Conservation (phyloP, 2,329 filamentous ascomycete species). For the Beauveria australis region DNA sequence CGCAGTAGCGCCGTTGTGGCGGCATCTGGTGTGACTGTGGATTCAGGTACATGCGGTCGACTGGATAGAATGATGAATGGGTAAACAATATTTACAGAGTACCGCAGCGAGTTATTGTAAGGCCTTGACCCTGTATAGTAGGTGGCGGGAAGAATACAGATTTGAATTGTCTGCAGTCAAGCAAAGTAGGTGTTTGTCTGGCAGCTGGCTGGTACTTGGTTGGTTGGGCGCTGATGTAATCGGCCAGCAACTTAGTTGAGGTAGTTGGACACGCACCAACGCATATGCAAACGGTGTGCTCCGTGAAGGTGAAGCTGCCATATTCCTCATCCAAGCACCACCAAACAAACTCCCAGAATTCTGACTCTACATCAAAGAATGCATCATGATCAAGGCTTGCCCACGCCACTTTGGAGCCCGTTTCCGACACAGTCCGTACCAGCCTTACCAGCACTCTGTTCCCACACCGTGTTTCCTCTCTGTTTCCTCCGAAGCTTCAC, state of each 20-base stretch:
- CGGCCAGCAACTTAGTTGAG: neutral
- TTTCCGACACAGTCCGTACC: neutral
- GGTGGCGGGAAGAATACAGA: no score
- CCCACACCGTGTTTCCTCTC: neutral
- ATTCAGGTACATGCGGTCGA: neutral
- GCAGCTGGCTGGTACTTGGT: neutral
- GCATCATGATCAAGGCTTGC: neutral
- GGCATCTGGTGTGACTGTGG: neutral
- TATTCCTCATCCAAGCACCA: neutral
- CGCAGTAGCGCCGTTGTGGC: neutral
- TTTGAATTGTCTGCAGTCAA: no score
- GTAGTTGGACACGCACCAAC: neutral
- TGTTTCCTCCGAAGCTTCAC: neutral
- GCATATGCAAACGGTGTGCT: neutral
- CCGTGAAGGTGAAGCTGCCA: neutral
- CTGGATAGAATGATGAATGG: neutral
- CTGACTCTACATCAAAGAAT: neutral
- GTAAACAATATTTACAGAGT: neutral
- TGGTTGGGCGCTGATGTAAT: neutral
- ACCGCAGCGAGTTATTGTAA: neutral
- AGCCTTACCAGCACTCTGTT: neutral
- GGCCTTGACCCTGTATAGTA: no score
- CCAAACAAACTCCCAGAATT: neutral
- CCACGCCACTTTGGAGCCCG: neutral
- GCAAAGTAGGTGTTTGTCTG: neutral